These are phyloP conservation scores for Melaleuca alternifolia DNA, from an alignment of 345 rosid genomes.

Conservation along the genomic window DNA sequence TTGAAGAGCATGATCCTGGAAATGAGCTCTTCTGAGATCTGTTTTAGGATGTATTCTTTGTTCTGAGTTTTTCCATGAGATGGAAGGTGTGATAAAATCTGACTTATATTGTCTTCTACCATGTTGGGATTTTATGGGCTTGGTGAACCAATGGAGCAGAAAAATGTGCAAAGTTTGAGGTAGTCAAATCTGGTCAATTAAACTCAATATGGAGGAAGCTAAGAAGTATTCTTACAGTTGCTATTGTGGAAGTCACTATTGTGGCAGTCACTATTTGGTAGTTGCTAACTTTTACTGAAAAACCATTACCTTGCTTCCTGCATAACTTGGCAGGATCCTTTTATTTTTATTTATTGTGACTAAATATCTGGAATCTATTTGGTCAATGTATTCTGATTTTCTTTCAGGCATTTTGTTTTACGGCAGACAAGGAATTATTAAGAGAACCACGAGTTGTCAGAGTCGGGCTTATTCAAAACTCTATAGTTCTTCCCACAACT, in stretches of 20 bases:
- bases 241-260: conserved; percentile 9
- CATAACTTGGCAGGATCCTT: neutral
- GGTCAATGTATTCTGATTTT: neutral
- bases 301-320: neutral
- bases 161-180: neutral
- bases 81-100: neutral
- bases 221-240: conserved; percentile 7
- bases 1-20: neutral
- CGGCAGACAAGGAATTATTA: conserved; percentile 61
- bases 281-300: neutral
- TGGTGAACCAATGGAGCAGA: neutral
- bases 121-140: neutral
- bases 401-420: conserved; percentile 56
- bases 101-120: neutral
- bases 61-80: neutral
- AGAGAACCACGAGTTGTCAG: conserved; percentile 73
- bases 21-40: neutral
- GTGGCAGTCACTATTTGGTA: neutral
- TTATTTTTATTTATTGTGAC: neutral
- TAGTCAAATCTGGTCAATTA: neutral
- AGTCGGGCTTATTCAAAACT: conserved; percentile 89
- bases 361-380: neutral
- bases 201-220: neutral
- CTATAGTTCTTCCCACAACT: conserved; percentile 74
- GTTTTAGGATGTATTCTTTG: neutral